A percentile compares a stretch with the other conserved stretches of the same genome.
Conservation (phyloP, 495 filamentous ascomycete species). For the Trypethelium eluteriae region DNA sequence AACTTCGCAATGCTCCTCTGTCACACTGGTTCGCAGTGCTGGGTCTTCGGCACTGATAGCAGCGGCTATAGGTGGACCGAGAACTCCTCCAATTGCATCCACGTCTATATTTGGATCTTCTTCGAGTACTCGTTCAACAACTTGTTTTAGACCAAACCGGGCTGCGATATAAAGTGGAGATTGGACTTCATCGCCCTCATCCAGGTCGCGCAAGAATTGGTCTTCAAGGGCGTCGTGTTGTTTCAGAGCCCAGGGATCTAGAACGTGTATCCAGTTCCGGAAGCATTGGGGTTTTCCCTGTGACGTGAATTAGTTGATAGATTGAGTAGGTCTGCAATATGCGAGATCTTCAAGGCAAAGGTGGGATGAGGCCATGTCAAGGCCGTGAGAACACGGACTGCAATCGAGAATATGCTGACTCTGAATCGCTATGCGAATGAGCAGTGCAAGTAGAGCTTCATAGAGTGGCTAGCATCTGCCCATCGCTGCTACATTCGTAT, state of each 20-base stretch:
- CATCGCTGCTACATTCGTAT: too few relatives aligned
- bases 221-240: not conserved
- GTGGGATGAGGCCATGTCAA: too few relatives aligned
- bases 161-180: slow-evolving; percentile 1
- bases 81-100: not conserved
- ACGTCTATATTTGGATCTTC: not conserved
- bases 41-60: not conserved
- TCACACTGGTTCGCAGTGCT: not conserved
- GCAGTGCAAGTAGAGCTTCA: too few relatives aligned
- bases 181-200: not conserved
- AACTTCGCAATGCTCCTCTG: not conserved
- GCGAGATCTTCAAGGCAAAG: not conserved
- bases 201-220: not conserved
- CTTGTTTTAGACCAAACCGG: not conserved
- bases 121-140: not conserved
- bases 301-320: not conserved
- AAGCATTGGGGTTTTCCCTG: slow-evolving; percentile 3
- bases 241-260: not conserved
- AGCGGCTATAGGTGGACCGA: not conserved
- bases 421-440: too few relatives aligned
- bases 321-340: not conserved
- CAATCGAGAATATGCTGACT: too few relatives aligned
- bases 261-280: not conserved
- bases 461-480: too few relatives aligned
- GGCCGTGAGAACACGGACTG: too few relatives aligned